Percentiles rank a stretch among this genome's conserved stretches.
phyloP scores from a whole-genome alignment of 23 red algal genomes.

The Gracilaria gracilis region DNA sequence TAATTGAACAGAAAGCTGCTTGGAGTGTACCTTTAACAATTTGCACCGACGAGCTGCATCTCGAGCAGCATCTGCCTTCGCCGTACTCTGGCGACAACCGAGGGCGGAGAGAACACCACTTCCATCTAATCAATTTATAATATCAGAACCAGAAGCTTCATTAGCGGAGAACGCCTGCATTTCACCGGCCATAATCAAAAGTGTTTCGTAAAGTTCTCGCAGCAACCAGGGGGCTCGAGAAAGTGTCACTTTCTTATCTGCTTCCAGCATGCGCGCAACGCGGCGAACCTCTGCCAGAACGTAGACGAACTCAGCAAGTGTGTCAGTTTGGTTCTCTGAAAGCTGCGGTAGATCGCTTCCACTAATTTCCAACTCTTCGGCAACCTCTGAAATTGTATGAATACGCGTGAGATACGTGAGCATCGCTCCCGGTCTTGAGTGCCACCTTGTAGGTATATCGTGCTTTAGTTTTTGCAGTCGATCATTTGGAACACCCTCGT shows the following conservation, averaged over 20 bases:
- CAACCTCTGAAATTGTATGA: neutral
- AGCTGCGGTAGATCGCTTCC: neutral
- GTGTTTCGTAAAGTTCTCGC: conserved; percentile 20
- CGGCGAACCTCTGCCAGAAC: conserved; percentile 13
- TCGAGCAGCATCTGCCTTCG: neutral
- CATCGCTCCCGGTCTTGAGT: neutral
- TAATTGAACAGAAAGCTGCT: conserved; percentile 6
- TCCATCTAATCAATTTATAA: neutral
- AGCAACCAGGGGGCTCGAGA: conserved; percentile 16
- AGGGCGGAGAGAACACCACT: neutral
- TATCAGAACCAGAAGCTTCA: neutral
- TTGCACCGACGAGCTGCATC: neutral
- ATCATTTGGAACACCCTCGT: neutral
- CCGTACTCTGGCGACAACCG: conserved; percentile 3
- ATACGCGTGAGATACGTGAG: neutral
- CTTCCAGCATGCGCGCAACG: neutral
- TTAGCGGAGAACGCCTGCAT: neutral
- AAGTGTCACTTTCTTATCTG: conserved; percentile 25
- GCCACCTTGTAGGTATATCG: conserved; percentile 16
- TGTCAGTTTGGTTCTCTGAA: neutral
- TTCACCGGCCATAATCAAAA: conserved; percentile 24
- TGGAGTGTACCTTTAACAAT: conserved; percentile 12
- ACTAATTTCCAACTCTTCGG: neutral
- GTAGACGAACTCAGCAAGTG: neutral
- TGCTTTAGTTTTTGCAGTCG: neutral